Base-by-base conservation (phyloP, 495 filamentous ascomycete genomes). In the Aspergillus campestris region DNA sequence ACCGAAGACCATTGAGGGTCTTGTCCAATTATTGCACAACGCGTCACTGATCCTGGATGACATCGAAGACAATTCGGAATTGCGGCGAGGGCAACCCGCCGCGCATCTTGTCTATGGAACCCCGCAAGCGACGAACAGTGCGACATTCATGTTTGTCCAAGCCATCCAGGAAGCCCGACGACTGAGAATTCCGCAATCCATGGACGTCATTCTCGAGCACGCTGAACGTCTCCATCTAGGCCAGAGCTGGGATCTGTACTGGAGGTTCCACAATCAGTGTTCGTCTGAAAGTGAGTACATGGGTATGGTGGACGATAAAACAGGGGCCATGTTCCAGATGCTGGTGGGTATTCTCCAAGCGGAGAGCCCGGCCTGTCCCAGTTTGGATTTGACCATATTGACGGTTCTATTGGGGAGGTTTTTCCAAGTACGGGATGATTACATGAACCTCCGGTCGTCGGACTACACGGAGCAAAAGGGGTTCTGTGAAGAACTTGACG, bases 111-210 rank as follows among this genome's bases (percentile, higher is more conserved):
- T 66, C 13, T 67, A 52, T 44, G 64, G 64, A 0, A 13, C 27
- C 7, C 47, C 41, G 5, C 74, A 77, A 51, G 69, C 69, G 4
- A 71, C 75, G 46, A 77, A 76, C 52, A 59, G 53, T 27, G 73
- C 74, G 8, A 75, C 66, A 33, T 76, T 67, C 45, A 50, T 67
- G 44, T 62, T 68, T 50, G 8, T 51, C 11, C 34, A 40, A 8
- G 24, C 9, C 14, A 28, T 45, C 12, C 28, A 36, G 14, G 29
- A 52, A 27, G 30, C 36, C 9, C 14, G 33, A 27, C 28, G 8
- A 5, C 3, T 13, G 0, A 11, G 30, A 7, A 10, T 1, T 34
- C 32, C 2, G 32, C 9, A 34, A 10, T 15, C 32, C 8, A 38
- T 51, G 35, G 37, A 38, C 3, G 44, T 36, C 27, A 35, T 57